Evolutionary conservation across 2,329 filamentous ascomycete species (phyloP).

Genomic region (Pseudogymnoascus sp.): DNA sequence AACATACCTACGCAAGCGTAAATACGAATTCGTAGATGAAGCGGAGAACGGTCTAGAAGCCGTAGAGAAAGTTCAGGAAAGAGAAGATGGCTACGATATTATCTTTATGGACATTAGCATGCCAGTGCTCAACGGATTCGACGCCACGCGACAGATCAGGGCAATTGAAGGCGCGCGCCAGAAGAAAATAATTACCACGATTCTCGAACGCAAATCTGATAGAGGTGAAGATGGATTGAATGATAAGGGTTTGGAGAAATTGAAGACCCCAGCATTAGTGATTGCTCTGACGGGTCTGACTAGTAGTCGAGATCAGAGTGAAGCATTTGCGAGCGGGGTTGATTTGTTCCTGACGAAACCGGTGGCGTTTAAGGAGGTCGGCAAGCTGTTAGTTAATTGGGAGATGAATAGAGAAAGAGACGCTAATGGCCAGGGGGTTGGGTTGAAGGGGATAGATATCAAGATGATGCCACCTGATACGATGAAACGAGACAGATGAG

Average conservation of each 20-base stretch:
- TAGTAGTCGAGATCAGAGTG: constrained; percentile 28
- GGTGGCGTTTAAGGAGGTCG: constrained; percentile 35
- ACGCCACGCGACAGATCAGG: constrained; percentile 42
- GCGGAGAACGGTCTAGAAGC: constrained; percentile 43
- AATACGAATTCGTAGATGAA: constrained; percentile 32
- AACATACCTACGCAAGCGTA: constrained; percentile 32
- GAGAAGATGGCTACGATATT: constrained; percentile 32
- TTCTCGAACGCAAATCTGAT: constrained; percentile 17
- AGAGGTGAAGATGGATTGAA: constrained; percentile 19
- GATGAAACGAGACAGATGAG: too few species aligned
- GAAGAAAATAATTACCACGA: background rate
- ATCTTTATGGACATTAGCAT: constrained; percentile 48
- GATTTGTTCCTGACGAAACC: constrained; percentile 35
- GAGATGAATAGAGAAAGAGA: constrained; percentile 25
- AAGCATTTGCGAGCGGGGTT: constrained; percentile 30
- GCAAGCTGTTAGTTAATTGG: constrained; percentile 33
- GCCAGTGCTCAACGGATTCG: constrained; percentile 47
- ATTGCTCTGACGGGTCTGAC: constrained; percentile 34
- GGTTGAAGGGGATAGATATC: too few species aligned
- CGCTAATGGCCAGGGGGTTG: background rate
- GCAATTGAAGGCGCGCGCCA: constrained; percentile 34
- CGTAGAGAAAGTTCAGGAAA: constrained; percentile 35
- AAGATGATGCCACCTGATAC: too few species aligned
- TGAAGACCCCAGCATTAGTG: constrained; percentile 27
- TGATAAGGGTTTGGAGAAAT: constrained; percentile 15